Evolutionary conservation across 1,139 yeast species (phyloP).

Genomic region (Pichia sp.): DNA sequence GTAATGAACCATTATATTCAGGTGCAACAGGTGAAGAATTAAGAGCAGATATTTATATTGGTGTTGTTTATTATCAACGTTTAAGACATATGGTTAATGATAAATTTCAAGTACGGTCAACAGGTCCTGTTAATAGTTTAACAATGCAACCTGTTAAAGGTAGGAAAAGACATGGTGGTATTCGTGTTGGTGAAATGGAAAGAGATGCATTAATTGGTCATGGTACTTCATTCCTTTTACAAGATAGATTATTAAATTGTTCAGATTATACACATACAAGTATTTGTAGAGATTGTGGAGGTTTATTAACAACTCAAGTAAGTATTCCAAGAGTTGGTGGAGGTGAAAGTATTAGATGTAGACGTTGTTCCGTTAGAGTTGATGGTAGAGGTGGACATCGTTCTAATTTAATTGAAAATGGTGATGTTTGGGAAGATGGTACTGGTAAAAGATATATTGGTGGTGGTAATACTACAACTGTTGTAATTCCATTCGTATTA

Average conservation of each 20-base stretch:
- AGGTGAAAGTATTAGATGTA: conserved; percentile 72
- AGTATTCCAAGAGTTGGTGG: conserved; percentile 90
- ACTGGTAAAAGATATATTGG: conserved; percentile 88
- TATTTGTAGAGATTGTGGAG: conserved; percentile 90
- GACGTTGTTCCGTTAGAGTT: conserved; percentile 78
- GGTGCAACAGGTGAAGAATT: conserved; percentile 99
- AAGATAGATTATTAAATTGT: conserved; percentile 91
- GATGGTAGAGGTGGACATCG: conserved; percentile 35
- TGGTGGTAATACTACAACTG: conserved; percentile 86
- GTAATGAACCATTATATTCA: conserved; percentile 98
- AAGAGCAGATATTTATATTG: conserved; percentile 91
- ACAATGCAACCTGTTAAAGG: conserved; percentile 99
- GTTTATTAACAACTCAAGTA: conserved; percentile 79
- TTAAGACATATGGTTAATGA: conserved; percentile 99
- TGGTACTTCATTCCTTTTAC: conserved; percentile 94
- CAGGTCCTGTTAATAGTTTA: conserved; percentile 94
- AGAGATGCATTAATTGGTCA: conserved; percentile 98
- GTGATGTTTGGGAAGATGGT: conserved; percentile 97
- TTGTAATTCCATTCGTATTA: conserved; percentile 95
- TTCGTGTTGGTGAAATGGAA: conserved; percentile 99
- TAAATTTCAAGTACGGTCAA: conserved; percentile 97
- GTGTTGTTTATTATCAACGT: conserved; percentile 96
- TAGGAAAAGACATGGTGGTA: conserved; percentile 98
- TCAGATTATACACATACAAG: conserved; percentile 93
- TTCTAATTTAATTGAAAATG: conserved; percentile 43